phyloP scores from a whole-genome alignment of 768 basidiomycete genomes.

The Rhodotorula taiwanensis region DNA sequence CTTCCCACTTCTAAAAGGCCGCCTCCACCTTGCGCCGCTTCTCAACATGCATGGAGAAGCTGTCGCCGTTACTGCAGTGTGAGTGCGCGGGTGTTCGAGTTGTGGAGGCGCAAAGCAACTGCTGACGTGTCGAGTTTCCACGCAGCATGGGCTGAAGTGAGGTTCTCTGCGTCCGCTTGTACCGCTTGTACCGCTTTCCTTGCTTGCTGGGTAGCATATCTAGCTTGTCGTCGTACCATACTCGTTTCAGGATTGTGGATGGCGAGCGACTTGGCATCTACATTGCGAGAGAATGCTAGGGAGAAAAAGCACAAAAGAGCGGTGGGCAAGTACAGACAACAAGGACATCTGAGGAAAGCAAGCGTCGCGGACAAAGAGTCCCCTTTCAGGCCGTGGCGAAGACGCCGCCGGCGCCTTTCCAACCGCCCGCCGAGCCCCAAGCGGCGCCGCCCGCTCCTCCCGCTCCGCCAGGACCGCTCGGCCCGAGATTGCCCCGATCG shows the following conservation, averaged over 20 bases:
- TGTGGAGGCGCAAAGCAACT: no score
- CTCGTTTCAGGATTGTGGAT: no score
- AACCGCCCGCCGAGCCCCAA: not conserved
- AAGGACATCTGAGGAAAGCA: not conserved
- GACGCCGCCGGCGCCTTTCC: not conserved
- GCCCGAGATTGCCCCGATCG: constrained; percentile 17
- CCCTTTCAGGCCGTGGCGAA: not conserved
- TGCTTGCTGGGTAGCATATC: no score
- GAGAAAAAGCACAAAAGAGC: not conserved
- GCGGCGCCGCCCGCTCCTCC: not conserved
- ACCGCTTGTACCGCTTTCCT: no score
- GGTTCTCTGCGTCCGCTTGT: no score
- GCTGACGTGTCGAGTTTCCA: not conserved
- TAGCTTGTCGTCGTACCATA: no score
- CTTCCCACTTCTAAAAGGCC: not conserved
- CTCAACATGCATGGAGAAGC: constrained; percentile 1
- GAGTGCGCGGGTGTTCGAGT: no score
- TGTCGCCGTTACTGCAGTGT: not conserved
- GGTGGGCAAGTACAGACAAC: not conserved
- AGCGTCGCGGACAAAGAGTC: not conserved
- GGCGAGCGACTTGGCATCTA: no score
- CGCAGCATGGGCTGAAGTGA: not conserved
- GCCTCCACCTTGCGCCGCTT: constrained; percentile 18
- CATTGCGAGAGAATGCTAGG: not conserved
- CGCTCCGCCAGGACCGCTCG: not conserved